Conservation (phyloP, 352 stramenopile genomes). For the Phytopythium aichiense region DNA sequence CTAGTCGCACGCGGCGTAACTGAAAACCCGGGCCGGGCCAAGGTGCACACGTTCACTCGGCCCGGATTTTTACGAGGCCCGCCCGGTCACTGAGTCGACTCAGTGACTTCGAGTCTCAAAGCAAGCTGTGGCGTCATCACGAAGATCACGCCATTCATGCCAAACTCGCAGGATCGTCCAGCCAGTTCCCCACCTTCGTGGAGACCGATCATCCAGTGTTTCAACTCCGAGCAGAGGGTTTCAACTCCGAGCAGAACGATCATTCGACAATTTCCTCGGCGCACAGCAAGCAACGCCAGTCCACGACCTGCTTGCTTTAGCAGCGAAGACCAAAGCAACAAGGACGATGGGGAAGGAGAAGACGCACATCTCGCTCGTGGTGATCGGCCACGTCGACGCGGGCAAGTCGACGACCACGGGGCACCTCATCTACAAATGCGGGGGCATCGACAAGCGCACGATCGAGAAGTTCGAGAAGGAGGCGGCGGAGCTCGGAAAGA, state of each 20-base stretch:
- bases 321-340: not conserved
- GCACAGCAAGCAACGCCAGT: not conserved
- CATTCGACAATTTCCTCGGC: not conserved
- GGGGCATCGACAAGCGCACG: conserved; percentile 97
- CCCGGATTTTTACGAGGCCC: too few species aligned
- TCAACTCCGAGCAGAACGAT: too few species aligned
- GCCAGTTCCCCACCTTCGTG: too few species aligned
- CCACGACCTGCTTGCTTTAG: too few species aligned
- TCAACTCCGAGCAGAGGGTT: too few species aligned
- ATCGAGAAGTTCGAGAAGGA: conserved; percentile 99
- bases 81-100: too few species aligned
- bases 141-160: not conserved
- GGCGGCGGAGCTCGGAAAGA: conserved; percentile 95
- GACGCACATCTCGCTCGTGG: conserved; percentile 89
- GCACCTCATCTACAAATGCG: conserved; percentile 99
- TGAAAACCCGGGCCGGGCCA: too few species aligned
- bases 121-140: not conserved
- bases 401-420: conserved; percentile 99
- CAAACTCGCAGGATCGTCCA: too few species aligned
- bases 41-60: too few species aligned
- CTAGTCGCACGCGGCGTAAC: too few species aligned
- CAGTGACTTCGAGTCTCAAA: not conserved
- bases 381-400: conserved; percentile 96
- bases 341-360: conserved; percentile 77
- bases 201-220: too few species aligned